Evolutionary conservation across 2,329 filamentous ascomycete species (phyloP), one percentile per base, ranked within the genome.

Genomic region (Colletotrichum gigasporum): DNA sequence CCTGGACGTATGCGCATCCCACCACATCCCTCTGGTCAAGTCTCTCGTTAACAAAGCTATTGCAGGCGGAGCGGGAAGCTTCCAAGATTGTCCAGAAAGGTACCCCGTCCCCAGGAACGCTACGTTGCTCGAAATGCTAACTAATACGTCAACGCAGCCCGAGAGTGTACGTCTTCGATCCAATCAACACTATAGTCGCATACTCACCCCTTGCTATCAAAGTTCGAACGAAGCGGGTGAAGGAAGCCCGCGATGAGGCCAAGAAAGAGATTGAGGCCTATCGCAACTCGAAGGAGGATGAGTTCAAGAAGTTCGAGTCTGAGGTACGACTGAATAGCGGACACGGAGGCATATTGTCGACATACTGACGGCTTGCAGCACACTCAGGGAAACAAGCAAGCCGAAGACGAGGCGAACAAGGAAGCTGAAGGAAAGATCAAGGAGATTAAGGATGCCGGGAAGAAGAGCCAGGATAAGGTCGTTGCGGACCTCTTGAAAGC

Each of bases 31-130:
- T 7, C n/a, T 12, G 39, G 12, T 12, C n/a, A 20, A 37, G 4
- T 30, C 44, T 26, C 14, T 39, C 34, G 18, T 32, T 59, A 22
- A 67, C 4, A 1, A 35, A 18, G 51, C 62, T 48, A 67, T 59
- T 58, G 70, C 71, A 98, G 95, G 94, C 96, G 73, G 96, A 99
- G 87, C 91, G 94, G 81, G 95, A 98, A 80, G 96, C 96, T 67
- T 95, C 97, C 82, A 97, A 97, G 87, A 99, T 99, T 78, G 94
- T 99, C 63, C 95, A 98, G 80, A 94, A 96, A 87, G 92, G 95
- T 96, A 79, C 66, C 83, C 12, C 22, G n/a, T 8, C 26, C 32
- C 28, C n/a, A 16, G 6, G 28, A 26, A 30, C 16, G 20, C 16
- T 24, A 22, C 22, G n/a, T 32, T 32, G 16, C 35, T 52, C 16